Percentiles rank a stretch among this genome's conserved stretches.
phyloP scores from a whole-genome alignment of 2,329 filamentous ascomycete genomes.

The Pseudopithomyces chartarum region DNA sequence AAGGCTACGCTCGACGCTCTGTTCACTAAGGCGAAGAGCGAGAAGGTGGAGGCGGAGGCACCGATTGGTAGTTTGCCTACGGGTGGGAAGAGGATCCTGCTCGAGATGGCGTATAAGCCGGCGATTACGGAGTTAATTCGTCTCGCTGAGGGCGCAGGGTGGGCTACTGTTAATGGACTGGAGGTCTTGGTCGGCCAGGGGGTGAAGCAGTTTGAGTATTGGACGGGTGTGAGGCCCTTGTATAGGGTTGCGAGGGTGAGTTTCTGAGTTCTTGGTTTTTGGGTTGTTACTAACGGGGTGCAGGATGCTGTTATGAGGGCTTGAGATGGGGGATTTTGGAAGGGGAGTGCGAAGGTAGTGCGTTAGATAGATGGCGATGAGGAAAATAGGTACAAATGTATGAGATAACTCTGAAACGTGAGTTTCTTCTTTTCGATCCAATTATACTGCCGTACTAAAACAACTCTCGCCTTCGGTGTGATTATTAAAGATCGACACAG shows the following conservation, averaged over 20 bases:
- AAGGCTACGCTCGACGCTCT: constrained; percentile 65
- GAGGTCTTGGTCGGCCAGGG: constrained; percentile 90
- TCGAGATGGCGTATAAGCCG: constrained; percentile 98
- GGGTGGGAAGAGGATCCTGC: constrained; percentile 59
- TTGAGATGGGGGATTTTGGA: neutral
- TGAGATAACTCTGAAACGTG: no score
- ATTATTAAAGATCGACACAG: no score
- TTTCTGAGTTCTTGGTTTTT: constrained; percentile 7
- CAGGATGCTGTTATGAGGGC: constrained; percentile 28
- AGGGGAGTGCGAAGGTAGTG: no score
- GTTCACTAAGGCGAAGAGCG: constrained; percentile 49
- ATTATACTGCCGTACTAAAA: no score
- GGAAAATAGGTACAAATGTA: no score
- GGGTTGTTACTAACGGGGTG: constrained; percentile 5
- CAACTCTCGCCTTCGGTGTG: no score
- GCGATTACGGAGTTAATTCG: constrained; percentile 82
- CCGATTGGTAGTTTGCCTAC: constrained; percentile 23
- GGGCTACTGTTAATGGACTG: constrained; percentile 82
- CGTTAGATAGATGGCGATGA: no score
- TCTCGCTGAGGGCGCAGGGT: constrained; percentile 76
- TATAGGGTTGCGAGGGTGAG: constrained; percentile 70
- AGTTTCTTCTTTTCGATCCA: no score
- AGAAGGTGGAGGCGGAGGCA: constrained; percentile 18
- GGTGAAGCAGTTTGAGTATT: constrained; percentile 82
- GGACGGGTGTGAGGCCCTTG: constrained; percentile 79